Base-by-base conservation (phyloP, 177 flowering plant species). In the Tripterygium wilfordii region DNA sequence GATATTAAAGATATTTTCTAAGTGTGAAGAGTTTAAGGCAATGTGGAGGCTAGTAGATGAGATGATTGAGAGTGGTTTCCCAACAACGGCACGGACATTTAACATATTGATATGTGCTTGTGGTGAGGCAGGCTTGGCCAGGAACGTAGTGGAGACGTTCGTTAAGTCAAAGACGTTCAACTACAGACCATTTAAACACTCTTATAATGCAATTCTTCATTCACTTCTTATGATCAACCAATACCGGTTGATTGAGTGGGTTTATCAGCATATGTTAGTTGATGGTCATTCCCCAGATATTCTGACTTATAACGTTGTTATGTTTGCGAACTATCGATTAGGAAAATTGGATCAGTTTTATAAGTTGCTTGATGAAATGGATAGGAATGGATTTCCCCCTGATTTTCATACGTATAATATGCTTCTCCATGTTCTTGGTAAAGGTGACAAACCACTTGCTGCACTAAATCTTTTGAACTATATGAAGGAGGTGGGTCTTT, bases 11-110 rank as follows among this genome's bases (percentile, higher is more conserved):
- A 78, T 92, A 18, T 79, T 88, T 62, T 80, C 94, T 10, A 79
- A 77, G 5, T 66, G 81, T 32, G 80, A 80, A 44, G 85, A 88
- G 65, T 74, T 71, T 36, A 76, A 69, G 61, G 88, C 90, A 3
- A 79, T 92, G 89, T 77, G 85, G 90, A 77, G 88, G 51, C 52
- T 88, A 42, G 63, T 75, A 12, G 88, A 88, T 57, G 94, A 86
- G 65, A 92, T 92, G 98, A 69, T 59, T 30, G 84, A 80, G 56
- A 79, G 77, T 33, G 94, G 91, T 16, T 67, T 61, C 24, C 78
- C 82, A 1, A 66, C 66, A 2, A 83, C 96, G 10, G 91, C 91
- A 12, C 50, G 79, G 15, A 88, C 90, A 0, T 82, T 92, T 54
- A 82, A 78, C 62, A 80, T 92, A 26, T 54, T 92, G 68, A 78